Base-by-base conservation (phyloP, 495 filamentous ascomycete genomes). In the Eremomyces bilateralis region DNA sequence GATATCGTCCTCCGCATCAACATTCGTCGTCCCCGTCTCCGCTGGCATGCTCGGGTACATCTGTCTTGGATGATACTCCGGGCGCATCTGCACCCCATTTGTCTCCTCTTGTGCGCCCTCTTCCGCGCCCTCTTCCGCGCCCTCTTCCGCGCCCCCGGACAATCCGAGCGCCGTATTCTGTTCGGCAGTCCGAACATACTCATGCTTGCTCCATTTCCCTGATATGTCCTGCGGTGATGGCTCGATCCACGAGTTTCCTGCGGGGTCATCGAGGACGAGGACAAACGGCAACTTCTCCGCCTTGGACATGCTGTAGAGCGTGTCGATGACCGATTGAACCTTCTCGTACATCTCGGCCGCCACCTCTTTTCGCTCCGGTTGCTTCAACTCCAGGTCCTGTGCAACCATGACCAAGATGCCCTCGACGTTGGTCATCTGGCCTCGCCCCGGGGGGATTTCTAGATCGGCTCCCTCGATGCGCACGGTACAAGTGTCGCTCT, bases 231-330 rank as follows among this genome's bases (percentile, higher is more conserved):
- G 57, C 37, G 74, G 65, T 40, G 77, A 75, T 20, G 88, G 88
- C 33, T 91, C 81, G 45, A 99, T 90, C 68, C 79, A 95, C 2
- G 80, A 90, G 61, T 99, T 99, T n/a, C 88, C 88, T 3, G 83
- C 78, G 1, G 77, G 77, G 45, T 99, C 88, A 51, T 99, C 80
- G 21, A 93, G 51, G 8, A 65, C 69, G 21, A 95, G 56, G 4
- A 75, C 71, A 61, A 95, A 93, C n/a, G 90, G 88, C 48, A 85
- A 84, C 1, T 61, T 65, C 5, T 69, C 60, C 11, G 80, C 71
- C 8, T 65, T 65, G 13, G 85, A 49, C 64, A 93, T 90, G 18
- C 70, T 64, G 37, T 67, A 56, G 1, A 83, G 62, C 34, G 69
- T 75, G 16, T 62, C 48, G 39, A 91, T 70, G 33, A 94, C 63